phyloP scores from a whole-genome alignment of 169 alveolate genomes.

The Babesia bovis region DNA sequence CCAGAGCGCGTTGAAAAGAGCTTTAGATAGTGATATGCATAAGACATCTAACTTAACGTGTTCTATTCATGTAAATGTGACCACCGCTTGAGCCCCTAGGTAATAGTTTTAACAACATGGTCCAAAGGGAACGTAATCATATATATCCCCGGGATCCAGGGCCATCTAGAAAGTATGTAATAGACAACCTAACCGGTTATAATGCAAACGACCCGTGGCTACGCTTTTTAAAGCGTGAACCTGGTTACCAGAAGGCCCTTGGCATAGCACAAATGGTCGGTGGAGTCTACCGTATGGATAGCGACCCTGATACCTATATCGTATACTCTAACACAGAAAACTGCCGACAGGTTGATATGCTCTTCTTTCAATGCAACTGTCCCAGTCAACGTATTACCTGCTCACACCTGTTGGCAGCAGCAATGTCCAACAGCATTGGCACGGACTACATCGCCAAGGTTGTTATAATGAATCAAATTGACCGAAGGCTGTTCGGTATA shows the following conservation, averaged over 20 bases:
- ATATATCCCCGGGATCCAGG: too few species aligned
- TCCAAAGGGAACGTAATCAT: too few species aligned
- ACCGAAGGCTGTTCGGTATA: neutral
- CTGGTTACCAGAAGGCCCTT: constrained; percentile 34
- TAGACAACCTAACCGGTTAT: too few species aligned
- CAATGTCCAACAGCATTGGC: neutral
- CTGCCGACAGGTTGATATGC: constrained; percentile 49
- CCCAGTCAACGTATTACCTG: constrained; percentile 22
- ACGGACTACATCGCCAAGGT: constrained; percentile 18
- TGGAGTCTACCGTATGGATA: neutral
- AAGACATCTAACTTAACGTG: too few species aligned
- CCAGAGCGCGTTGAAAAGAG: too few species aligned
- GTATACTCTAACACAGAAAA: constrained; percentile 22
- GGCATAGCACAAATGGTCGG: constrained; percentile 19
- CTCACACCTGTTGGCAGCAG: constrained; percentile 51
- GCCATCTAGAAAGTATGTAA: too few species aligned
- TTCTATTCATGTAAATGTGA: too few species aligned
- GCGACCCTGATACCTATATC: neutral
- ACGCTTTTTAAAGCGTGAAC: neutral
- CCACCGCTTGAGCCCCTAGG: too few species aligned
- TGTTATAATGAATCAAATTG: constrained; percentile 17
- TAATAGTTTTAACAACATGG: too few species aligned
- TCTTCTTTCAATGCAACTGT: constrained; percentile 40
- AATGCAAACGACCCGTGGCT: constrained; percentile 3
- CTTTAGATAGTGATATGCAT: too few species aligned